phyloP scores from a whole-genome alignment of 805 yeast genomes.

The Huiozyma sinensis region DNA sequence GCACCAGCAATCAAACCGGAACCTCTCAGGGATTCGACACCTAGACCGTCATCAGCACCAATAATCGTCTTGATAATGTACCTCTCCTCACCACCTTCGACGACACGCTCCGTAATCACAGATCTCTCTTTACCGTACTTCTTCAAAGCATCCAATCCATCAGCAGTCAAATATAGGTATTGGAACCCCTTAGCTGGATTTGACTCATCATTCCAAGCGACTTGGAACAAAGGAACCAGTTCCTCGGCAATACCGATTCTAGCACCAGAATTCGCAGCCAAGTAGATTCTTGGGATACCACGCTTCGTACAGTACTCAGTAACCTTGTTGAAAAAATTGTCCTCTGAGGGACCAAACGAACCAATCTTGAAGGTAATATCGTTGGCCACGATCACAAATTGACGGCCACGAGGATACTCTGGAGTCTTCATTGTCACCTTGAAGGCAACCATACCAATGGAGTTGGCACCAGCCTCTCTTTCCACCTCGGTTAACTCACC shows the following conservation, averaged over 20 bases:
- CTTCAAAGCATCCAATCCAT: constrained; percentile 46
- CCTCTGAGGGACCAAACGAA: constrained; percentile 96
- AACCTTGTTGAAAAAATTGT: constrained; percentile 79
- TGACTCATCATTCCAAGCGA: constrained; percentile 78
- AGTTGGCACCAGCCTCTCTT: constrained; percentile 94
- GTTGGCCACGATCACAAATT: constrained; percentile 84
- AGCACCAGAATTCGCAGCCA: constrained; percentile 98
- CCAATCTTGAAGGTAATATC: constrained; percentile 98
- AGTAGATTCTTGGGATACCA: constrained; percentile 91
- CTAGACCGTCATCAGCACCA: constrained; percentile 93
- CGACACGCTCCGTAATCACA: constrained; percentile 66
- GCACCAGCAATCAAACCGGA: constrained; percentile 99
- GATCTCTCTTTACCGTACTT: constrained; percentile 49
- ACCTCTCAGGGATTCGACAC: constrained; percentile 97
- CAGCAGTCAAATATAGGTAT: constrained; percentile 72
- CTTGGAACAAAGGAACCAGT: constrained; percentile 76
- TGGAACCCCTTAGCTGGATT: constrained; percentile 80
- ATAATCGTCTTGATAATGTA: constrained; percentile 72
- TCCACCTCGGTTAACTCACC: constrained; percentile 72
- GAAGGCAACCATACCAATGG: constrained; percentile 97
- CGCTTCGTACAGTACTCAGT: constrained; percentile 82
- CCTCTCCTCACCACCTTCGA: constrained; percentile 78
- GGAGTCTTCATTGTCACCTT: constrained; percentile 84
- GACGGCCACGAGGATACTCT: constrained; percentile 94
- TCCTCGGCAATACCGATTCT: constrained; percentile 98